phyloP scores from a whole-genome alignment of 352 stramenopile species.

The Phytophthora capsici region DNA sequence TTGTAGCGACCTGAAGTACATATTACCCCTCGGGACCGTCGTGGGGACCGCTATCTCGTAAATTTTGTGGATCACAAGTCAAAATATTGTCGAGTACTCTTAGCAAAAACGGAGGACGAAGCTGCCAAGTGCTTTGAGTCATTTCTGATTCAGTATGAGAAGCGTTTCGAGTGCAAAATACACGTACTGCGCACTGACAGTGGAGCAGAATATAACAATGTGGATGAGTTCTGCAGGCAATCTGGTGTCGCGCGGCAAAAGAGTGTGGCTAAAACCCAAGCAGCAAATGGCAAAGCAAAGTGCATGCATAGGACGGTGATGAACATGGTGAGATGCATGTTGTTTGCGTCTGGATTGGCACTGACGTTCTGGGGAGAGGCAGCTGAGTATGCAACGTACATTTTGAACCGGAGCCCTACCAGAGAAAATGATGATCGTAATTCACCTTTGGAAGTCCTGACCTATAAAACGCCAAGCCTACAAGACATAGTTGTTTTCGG shows the following conservation, averaged over 20 bases:
- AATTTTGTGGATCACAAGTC: slow-evolving; percentile 25
- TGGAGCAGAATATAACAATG: slow-evolving; percentile 32
- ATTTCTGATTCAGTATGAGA: slow-evolving; percentile 19
- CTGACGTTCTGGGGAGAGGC: slow-evolving; percentile 35
- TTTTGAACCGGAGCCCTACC: slow-evolving; percentile 36
- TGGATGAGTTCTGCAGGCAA: slow-evolving; percentile 35
- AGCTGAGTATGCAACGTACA: slow-evolving; percentile 32
- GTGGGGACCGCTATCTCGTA: slow-evolving; percentile 24
- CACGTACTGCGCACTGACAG: slow-evolving; percentile 23
- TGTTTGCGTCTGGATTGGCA: slow-evolving; percentile 33
- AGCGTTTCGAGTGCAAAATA: slow-evolving; percentile 11
- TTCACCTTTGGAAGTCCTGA: neutral
- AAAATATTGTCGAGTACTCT: slow-evolving; percentile 29
- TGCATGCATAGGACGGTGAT: slow-evolving; percentile 42
- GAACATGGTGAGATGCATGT: slow-evolving; percentile 39
- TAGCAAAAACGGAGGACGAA: slow-evolving; percentile 15
- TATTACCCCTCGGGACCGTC: slow-evolving; percentile 10
- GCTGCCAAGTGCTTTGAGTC: slow-evolving; percentile 13
- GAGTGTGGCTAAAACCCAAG: slow-evolving; percentile 29
- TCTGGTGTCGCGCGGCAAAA: slow-evolving; percentile 31
- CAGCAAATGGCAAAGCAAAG: slow-evolving; percentile 38
- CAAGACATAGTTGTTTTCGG: neutral
- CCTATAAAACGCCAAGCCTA: neutral
- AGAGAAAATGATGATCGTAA: slow-evolving; percentile 11
- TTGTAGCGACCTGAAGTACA: slow-evolving; percentile 23